Base-by-base conservation (phyloP, 2,329 filamentous ascomycete species). In the Pseudogymnoascus sp. region DNA sequence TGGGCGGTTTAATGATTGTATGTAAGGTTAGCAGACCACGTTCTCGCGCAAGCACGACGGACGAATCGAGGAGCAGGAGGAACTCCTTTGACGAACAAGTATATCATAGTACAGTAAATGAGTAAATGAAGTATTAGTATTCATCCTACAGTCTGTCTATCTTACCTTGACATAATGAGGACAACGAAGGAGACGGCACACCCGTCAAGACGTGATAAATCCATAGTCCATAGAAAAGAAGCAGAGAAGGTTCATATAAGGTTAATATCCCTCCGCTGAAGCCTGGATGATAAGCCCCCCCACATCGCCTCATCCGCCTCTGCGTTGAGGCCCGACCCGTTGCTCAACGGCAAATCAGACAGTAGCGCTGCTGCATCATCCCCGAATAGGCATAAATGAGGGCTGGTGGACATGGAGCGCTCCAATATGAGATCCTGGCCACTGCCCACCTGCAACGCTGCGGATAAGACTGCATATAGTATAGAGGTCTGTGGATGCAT, bases 71-170 rank as follows among this genome's bases (percentile, higher is more conserved):
- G 45, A 31, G 25, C 45, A 15, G 27, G 45, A 31, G 13, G 21
- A 3, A 31, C 27, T 31, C 45, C 45, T 15, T 52, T 52, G 45
- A 52, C 15, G 45, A 45, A 52, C n/a, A 52, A 52, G 27, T 52
- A 52, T 52, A 52, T 52, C 45, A 52, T 52, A 52, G 45, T 52
- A 52, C 45, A 52, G 45, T 52, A 31, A 52, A 52, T 52, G 45
- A 52, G 45, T 52, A 52, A 52, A 52, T 52, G 45, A 52, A 52
- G 45, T 31, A 52, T 52, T 27, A 52, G 45, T 6, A 52, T 52
- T 52, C 45, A 52, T 52, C 1, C n/a, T 52, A 52, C 15, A 52
- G 10, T 31, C 13, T 31, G n/a, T 33, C 45, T 10, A 18, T 18
- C 45, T 52, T 52, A 52, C 27, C 45, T 31, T 52, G 45, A 31